A percentile compares a stretch with the other conserved stretches of the same genome.
Conservation (phyloP, 2,329 filamentous ascomycete species). For the Fusarium oligoseptatum region DNA sequence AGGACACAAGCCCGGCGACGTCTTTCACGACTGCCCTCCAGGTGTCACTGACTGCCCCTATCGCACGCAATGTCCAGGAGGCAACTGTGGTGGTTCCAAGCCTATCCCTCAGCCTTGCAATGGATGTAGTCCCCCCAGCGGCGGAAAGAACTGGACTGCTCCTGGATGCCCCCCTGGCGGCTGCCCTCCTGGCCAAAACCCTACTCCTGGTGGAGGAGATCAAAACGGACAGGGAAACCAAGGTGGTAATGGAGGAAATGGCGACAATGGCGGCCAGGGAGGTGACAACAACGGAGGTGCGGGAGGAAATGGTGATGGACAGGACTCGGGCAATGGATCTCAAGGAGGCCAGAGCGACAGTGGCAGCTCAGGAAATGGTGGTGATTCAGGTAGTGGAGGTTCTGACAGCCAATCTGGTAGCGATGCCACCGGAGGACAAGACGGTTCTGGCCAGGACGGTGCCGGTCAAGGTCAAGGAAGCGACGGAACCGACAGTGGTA, state of each 20-base stretch:
- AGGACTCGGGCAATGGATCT: not conserved
- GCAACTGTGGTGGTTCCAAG: constrained; percentile 11
- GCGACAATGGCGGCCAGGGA: not conserved
- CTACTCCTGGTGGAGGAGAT: constrained; percentile 1
- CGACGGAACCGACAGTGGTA: not conserved
- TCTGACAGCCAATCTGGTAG: not conserved
- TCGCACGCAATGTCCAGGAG: constrained; percentile 33
- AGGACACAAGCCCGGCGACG: constrained; percentile 26
- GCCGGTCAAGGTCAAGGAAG: not conserved
- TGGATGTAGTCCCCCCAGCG: constrained; percentile 26
- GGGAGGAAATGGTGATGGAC: not conserved
- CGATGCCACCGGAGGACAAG: not conserved
- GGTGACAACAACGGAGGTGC: not conserved
- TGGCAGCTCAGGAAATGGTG: not conserved
- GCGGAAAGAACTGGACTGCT: constrained; percentile 35
- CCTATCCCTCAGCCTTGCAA: constrained; percentile 29
- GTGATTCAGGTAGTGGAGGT: not conserved
- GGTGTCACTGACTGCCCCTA: constrained; percentile 34
- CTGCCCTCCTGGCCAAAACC: constrained; percentile 20
- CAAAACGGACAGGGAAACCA: not conserved
- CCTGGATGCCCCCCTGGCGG: constrained; percentile 34
- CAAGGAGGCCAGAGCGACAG: not conserved
- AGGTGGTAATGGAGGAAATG: not conserved
- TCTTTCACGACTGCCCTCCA: constrained; percentile 37
- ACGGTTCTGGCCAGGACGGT: not conserved